phyloP scores from a whole-genome alignment of 2,329 filamentous ascomycete species.

The Colletotrichum phormii region DNA sequence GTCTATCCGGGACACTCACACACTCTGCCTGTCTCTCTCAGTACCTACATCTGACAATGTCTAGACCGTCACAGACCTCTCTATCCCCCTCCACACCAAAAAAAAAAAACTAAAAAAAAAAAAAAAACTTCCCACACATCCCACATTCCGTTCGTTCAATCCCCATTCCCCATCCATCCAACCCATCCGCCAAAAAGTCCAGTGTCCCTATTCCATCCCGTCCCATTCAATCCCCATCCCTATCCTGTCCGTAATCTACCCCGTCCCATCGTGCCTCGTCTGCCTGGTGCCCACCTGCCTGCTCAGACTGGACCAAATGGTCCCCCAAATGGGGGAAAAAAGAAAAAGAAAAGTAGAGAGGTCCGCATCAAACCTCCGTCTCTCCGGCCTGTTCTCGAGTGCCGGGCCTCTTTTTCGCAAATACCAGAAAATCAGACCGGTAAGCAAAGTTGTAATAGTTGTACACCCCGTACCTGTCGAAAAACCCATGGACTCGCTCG shows the following conservation, averaged over 20 bases:
- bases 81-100: neutral
- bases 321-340: too few species aligned
- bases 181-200: neutral
- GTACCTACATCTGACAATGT: neutral
- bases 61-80: neutral
- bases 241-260: neutral
- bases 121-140: neutral
- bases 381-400: neutral
- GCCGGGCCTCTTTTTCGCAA: neutral
- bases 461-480: conserved; percentile 5
- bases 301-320: too few species aligned
- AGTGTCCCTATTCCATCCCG: neutral
- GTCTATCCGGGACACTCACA: neutral
- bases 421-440: conserved; percentile 21
- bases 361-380: neutral
- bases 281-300: conserved; percentile 13
- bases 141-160: conserved; percentile 18
- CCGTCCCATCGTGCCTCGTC: neutral
- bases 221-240: neutral
- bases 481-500: conserved; percentile 28
- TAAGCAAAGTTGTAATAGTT: conserved; percentile 8
- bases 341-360: neutral
- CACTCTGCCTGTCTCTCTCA: neutral
- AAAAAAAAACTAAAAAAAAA: neutral
- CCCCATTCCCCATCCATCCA: neutral